These are phyloP conservation scores for Phragmites australis DNA, from an alignment of 176 grass and related monocot species.

Conservation along the genomic window DNA sequence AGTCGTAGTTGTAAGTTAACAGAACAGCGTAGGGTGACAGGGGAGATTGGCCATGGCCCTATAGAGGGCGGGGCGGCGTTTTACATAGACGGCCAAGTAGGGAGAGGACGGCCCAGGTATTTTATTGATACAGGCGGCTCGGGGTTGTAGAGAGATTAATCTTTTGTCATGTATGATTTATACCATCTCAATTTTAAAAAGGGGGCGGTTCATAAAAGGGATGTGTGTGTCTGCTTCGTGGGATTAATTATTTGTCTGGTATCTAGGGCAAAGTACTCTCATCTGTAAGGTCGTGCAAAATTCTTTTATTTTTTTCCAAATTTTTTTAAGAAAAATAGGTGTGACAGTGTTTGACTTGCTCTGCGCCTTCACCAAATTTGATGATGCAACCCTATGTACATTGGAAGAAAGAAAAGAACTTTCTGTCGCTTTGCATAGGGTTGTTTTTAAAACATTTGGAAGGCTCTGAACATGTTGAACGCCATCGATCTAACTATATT, in stretches of 20 bases:
- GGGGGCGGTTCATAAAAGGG: conserved; percentile 2
- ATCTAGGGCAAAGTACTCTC: not conserved
- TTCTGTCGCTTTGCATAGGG: not conserved
- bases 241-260: not conserved
- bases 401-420: not conserved
- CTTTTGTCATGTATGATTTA: conserved; percentile 42
- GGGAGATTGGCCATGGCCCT: conserved; percentile 42
- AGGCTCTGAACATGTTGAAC: not conserved
- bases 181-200: conserved; percentile 42
- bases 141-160: conserved; percentile 57
- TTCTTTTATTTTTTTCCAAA: not conserved
- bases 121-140: conserved; percentile 54
- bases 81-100: conserved; percentile 31
- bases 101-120: conserved; percentile 44
- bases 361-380: not conserved
- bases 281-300: not conserved
- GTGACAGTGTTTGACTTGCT: not conserved
- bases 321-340: not conserved
- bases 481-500: not conserved
- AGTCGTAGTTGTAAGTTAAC: conserved; percentile 43
- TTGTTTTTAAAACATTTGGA: not conserved
- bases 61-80: conserved; percentile 11
- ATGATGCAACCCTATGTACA: not conserved
- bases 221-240: not conserved
- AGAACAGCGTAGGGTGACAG: conserved; percentile 37